Percentiles rank a stretch among this genome's conserved stretches.
phyloP scores from a whole-genome alignment of 371 early-diverging fungal genomes.

The Neoconidiobolus thromboides region DNA sequence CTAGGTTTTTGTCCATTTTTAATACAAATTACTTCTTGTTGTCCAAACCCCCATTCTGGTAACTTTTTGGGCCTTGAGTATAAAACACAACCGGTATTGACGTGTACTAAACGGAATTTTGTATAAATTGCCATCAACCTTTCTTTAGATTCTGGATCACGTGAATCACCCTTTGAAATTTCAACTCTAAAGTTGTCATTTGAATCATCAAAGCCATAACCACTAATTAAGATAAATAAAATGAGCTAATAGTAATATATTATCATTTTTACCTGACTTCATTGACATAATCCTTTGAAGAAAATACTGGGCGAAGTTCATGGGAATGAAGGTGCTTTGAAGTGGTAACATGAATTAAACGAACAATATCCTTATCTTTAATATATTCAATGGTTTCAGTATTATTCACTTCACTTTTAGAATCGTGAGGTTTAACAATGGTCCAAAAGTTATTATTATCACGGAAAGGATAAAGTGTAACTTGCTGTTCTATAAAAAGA shows the following conservation, averaged over 20 bases:
- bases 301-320: slow-evolving; percentile 67
- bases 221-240: background rate
- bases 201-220: slow-evolving; percentile 14
- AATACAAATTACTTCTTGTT: slow-evolving; percentile 84
- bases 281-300: slow-evolving; percentile 72
- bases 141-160: slow-evolving; percentile 21
- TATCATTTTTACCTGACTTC: slow-evolving; percentile 38
- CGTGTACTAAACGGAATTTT: slow-evolving; percentile 50
- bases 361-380: slow-evolving; percentile 42
- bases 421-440: slow-evolving; percentile 21
- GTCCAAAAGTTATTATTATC: slow-evolving; percentile 81
- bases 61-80: slow-evolving; percentile 58
- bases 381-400: slow-evolving; percentile 16
- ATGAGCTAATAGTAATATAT: background rate
- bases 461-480: slow-evolving; percentile 73
- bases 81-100: slow-evolving; percentile 48
- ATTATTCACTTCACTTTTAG: slow-evolving; percentile 9
- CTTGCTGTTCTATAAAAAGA: slow-evolving; percentile 55
- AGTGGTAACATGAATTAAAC: slow-evolving; percentile 52
- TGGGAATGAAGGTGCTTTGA: slow-evolving; percentile 63
- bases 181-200: slow-evolving; percentile 63
- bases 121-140: slow-evolving; percentile 38
- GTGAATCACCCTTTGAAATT: slow-evolving; percentile 36
- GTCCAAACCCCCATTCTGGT: slow-evolving; percentile 95
- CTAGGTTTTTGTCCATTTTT: slow-evolving; percentile 35